Base-by-base conservation (phyloP, 2,329 filamentous ascomycete genomes). In the Ascomycota sp. region DNA sequence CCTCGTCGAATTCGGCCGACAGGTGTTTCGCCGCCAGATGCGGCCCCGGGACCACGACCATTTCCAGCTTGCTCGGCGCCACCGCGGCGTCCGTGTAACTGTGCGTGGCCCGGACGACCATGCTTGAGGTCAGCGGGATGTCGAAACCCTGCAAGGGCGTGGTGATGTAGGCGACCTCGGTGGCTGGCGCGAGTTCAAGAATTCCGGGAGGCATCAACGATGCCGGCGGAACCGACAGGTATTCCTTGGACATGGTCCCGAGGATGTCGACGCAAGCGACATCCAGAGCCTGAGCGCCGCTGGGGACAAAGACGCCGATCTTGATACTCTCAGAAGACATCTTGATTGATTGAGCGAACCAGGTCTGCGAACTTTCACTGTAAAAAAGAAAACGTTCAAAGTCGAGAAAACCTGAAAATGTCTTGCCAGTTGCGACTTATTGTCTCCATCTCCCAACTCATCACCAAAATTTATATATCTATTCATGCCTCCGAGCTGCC, bases 301-400 rank as follows among this genome's bases (percentile, higher is more conserved):
- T 35, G 2, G 63, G 61, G 29, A 65, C 47, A 41, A 63, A 65
- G 32, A 69, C 60, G 15, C 63, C 64, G 29, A 68, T 52, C n/a
- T n/a, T n/a, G n/a, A n/a, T n/a, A n/a, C n/a, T n/a, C n/a, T n/a
- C n/a, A n/a, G n/a, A n/a, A n/a, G n/a, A n/a, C n/a, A n/a, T n/a
- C n/a, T n/a, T n/a, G n/a, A n/a, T n/a, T n/a, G n/a, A n/a, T n/a
- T n/a, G n/a, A n/a, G n/a, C n/a, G n/a, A n/a, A n/a, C n/a, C n/a
- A n/a, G n/a, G n/a, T n/a, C n/a, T n/a, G n/a, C n/a, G n/a, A n/a
- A n/a, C n/a, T n/a, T n/a, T n/a, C n/a, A n/a, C n/a, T n/a, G n/a
- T n/a, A n/a, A n/a, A n/a, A n/a, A n/a, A n/a, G n/a, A n/a, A n/a
- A n/a, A n/a, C n/a, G n/a, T n/a, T n/a, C n/a, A n/a, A n/a, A n/a